Conservation (phyloP, 2,329 filamentous ascomycete genomes). For the Grosmannia serpens region DNA sequence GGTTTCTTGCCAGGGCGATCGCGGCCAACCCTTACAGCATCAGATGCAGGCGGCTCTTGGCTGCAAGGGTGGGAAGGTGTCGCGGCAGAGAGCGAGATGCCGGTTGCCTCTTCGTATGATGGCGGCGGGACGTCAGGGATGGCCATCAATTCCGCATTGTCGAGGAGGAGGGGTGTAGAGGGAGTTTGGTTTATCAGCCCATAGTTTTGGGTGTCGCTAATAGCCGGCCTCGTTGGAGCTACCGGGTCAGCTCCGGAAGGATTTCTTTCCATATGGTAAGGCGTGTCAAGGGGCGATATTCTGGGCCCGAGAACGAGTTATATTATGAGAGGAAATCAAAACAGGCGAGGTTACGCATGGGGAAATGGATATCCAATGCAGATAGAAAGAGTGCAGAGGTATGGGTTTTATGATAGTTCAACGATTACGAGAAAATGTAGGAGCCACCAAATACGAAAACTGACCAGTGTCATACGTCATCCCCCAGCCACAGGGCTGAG, state of each 20-base stretch:
- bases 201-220: neutral
- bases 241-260: neutral
- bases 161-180: slow-evolving; percentile 5
- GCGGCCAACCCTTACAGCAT: neutral
- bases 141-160: neutral
- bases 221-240: neutral
- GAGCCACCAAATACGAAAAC: neutral
- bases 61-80: neutral
- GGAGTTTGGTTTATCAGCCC: slow-evolving; percentile 8
- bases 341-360: neutral
- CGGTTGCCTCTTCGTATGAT: slow-evolving; percentile 12
- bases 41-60: neutral
- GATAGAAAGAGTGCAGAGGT: neutral
- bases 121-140: slow-evolving; percentile 10
- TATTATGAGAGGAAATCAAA: neutral
- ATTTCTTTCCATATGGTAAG: neutral
- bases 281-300: neutral
- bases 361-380: neutral
- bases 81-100: neutral
- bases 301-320: neutral
- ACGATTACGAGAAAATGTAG: neutral
- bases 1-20: neutral
- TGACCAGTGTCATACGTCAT: neutral
- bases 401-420: neutral
- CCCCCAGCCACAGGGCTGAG: slow-evolving; percentile 4